These are phyloP conservation scores for Tetrapisispora pingtungensis DNA, from an alignment of 805 yeast species.

Conservation along the genomic window DNA sequence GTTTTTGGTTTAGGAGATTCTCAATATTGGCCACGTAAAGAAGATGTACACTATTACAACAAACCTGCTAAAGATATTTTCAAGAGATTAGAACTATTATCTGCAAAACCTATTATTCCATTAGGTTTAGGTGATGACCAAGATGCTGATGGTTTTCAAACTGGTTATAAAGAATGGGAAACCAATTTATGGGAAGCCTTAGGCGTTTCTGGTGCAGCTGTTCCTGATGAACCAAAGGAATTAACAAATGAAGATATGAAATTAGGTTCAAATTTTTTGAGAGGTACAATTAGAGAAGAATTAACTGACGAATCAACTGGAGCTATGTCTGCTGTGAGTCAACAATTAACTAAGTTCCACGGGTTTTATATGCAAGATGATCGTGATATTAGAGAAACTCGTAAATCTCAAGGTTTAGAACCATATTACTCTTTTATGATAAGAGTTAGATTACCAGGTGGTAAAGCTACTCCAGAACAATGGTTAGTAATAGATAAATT, in stretches of 20 bases:
- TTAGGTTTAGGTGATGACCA: conserved; percentile 94
- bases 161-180: conserved; percentile 89
- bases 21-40: conserved; percentile 94
- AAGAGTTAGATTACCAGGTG: conserved; percentile 91
- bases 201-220: conserved; percentile 73
- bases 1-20: conserved; percentile 93
- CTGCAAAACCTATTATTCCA: conserved; percentile 63
- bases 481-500: conserved; percentile 81
- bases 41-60: conserved; percentile 87
- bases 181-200: conserved; percentile 74
- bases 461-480: conserved; percentile 76
- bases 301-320: conserved; percentile 76
- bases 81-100: conserved; percentile 54
- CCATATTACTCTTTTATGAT: conserved; percentile 97
- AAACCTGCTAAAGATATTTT: conserved; percentile 74
- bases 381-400: conserved; percentile 87
- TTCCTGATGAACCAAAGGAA: conserved; percentile 85
- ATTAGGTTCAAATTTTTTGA: conserved; percentile 69
- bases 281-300: conserved; percentile 91
- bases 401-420: conserved; percentile 86
- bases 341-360: conserved; percentile 92
- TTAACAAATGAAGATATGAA: conserved; percentile 95
- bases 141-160: conserved; percentile 89
- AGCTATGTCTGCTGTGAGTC: conserved; percentile 81
- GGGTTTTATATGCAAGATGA: conserved; percentile 99